Base-by-base conservation (phyloP, 225 moss, liverwort and hornwort genomes). In the Polytrichum formosum region DNA sequence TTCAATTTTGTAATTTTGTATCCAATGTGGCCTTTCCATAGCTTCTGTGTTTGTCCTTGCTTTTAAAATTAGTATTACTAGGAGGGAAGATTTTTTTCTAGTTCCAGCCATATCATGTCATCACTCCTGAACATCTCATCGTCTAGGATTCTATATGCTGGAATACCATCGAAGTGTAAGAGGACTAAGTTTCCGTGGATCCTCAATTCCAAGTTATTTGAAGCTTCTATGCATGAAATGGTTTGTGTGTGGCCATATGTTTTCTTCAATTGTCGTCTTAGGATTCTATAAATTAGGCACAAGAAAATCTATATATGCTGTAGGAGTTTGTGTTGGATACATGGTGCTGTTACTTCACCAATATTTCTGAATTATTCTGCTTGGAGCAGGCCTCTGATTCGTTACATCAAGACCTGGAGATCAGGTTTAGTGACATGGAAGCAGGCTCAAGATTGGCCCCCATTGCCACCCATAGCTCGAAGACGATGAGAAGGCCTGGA, bases 401-500 rank as follows among this genome's bases (percentile, higher is more conserved):
- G 8, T 68, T 68, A 7, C 77, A 79, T 55, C 35, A 68, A 27
- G 87, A 88, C 55, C 75, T 82, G 27, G 71, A 71, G 37, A 61
- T 30, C 33, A 71, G 59, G 26, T 71, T 62, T 19, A 60, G 33
- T 62, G 61, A 71, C 20, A 5, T 22, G 7, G 87, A 82, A 58
- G 64, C 79, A 72, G 72, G 76, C 26, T 71, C 67, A 27, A 81
- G 75, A 35, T 56, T 82, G 62, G 18, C 82, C 23, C 79, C 87
- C 5, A 70, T 79, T 28, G 58, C 70, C 27, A 70, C 75, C 20
- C 67, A 79, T 5, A 79, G 58, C 55, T 54, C 77, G 53, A 84
- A 84, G 54, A 78, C 65, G 26, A 7, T 30, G 13, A 71, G 77
- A 53, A 81, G 25, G 73, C 63, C 67, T 54, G 81, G 77, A 73